These are phyloP conservation scores for Pichia exigua DNA, from an alignment of 805 yeast genomes.

Conservation along the genomic window DNA sequence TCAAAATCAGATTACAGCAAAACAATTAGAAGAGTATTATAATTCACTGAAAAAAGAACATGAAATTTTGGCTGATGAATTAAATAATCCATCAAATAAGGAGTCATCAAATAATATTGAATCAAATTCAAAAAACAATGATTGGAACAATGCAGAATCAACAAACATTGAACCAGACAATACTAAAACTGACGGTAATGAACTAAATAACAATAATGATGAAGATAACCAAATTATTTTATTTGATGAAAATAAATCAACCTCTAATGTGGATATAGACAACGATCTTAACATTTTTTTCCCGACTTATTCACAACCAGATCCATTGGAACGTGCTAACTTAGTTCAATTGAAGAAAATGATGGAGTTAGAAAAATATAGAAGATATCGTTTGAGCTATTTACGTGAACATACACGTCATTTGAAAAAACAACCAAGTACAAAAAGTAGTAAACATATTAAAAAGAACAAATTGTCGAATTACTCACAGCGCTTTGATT, in stretches of 20 bases:
- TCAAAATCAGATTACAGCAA: constrained; percentile 18
- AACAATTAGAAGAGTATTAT: constrained; percentile 22
- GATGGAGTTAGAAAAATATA: constrained; percentile 39
- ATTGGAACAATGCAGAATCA: constrained; percentile 12
- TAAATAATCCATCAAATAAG: constrained; percentile 6
- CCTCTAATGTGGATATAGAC: not conserved
- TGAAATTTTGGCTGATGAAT: constrained; percentile 12
- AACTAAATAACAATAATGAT: not conserved
- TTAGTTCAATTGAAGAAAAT: constrained; percentile 26
- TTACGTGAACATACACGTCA: constrained; percentile 28
- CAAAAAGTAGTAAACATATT: constrained; percentile 6
- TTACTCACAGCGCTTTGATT: not conserved
- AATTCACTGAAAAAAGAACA: constrained; percentile 21
- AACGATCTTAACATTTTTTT: not conserved
- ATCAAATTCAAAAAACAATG: constrained; percentile 11
- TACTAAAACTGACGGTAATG: not conserved
- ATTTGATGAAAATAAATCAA: constrained; percentile 3
- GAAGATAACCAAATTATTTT: constrained; percentile 3
- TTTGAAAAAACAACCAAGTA: constrained; percentile 10
- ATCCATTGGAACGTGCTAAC: constrained; percentile 28
- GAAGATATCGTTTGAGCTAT: constrained; percentile 39
- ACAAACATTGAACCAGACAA: constrained; percentile 5
- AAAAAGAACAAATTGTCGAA: constrained; percentile 6
- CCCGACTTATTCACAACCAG: constrained; percentile 8
- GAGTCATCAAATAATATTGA: not conserved